A percentile compares a stretch with the other conserved stretches of the same genome.
Evolutionary conservation across 2,329 filamentous ascomycete species (phyloP).

Genomic region (Colletotrichum sansevieriae): DNA sequence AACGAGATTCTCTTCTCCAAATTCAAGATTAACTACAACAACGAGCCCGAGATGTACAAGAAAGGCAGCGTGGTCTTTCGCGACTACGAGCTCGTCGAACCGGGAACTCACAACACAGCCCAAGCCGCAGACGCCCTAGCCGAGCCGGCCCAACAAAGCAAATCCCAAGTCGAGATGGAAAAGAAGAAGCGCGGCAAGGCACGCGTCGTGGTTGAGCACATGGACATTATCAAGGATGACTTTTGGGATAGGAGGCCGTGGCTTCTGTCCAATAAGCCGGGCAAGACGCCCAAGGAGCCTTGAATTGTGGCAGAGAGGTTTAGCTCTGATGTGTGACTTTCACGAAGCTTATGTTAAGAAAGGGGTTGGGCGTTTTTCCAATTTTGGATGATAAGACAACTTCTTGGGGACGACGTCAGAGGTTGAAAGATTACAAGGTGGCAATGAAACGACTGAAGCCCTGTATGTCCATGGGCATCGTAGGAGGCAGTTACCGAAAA

Average conservation of each 20-base stretch:
- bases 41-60: conserved; percentile 90
- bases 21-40: conserved; percentile 97
- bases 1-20: conserved; percentile 93
- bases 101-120: conserved; percentile 60
- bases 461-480: too few relatives aligned
- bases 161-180: conserved; percentile 86
- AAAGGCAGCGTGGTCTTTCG: conserved; percentile 94
- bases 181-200: conserved; percentile 86
- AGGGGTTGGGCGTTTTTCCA: too few relatives aligned
- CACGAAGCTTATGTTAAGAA: too few relatives aligned
- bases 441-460: too few relatives aligned
- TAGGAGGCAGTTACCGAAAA: too few relatives aligned
- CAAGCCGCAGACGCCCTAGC: conserved; percentile 62
- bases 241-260: conserved; percentile 93
- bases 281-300: conserved; percentile 74
- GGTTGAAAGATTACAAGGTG: too few relatives aligned
- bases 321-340: too few relatives aligned
- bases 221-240: conserved; percentile 94
- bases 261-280: conserved; percentile 81
- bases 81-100: conserved; percentile 81
- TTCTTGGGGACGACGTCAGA: too few relatives aligned
- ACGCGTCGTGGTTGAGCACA: conserved; percentile 82
- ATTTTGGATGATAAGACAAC: too few relatives aligned
- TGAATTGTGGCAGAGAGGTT: conserved; percentile 43
- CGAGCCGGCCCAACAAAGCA: conserved; percentile 73